These are phyloP conservation scores for Austroboletus eburneus DNA, from an alignment of 768 basidiomycete genomes.

Conservation along the genomic window DNA sequence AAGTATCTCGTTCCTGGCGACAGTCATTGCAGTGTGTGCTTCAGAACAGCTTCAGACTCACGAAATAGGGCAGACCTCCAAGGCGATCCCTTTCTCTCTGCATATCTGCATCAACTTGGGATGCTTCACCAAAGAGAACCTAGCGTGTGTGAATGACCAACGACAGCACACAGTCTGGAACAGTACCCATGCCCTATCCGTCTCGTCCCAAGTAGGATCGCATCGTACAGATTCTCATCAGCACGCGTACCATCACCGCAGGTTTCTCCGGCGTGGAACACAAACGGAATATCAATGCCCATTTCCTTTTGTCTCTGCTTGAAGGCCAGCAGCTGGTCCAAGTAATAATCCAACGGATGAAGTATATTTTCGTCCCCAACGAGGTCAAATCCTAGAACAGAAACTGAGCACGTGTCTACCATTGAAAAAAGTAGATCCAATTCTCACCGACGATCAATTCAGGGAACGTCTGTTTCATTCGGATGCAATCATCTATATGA, in stretches of 20 bases:
- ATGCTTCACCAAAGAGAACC: slow-evolving; percentile 75
- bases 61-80: slow-evolving; percentile 84
- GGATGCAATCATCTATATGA: slow-evolving; percentile 73
- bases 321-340: slow-evolving; percentile 58
- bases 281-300: slow-evolving; percentile 60
- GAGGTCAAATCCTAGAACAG: slow-evolving; percentile 62
- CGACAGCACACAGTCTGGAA: background rate
- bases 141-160: slow-evolving; percentile 20
- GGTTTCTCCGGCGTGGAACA: slow-evolving; percentile 81
- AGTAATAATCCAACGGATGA: slow-evolving; percentile 58
- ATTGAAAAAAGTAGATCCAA: background rate
- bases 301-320: slow-evolving; percentile 50
- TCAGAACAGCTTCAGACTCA: slow-evolving; percentile 33
- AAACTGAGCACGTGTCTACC: background rate
- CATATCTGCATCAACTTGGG: slow-evolving; percentile 68
- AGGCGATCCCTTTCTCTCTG: slow-evolving; percentile 54
- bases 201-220: slow-evolving; percentile 71
- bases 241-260: slow-evolving; percentile 68
- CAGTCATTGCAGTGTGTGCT: slow-evolving; percentile 1
- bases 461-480: slow-evolving; percentile 69
- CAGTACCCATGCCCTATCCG: slow-evolving; percentile 77
- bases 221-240: slow-evolving; percentile 74
- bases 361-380: slow-evolving; percentile 70
- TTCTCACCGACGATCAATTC: slow-evolving; percentile 60
- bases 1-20: slow-evolving; percentile 64